Conservation (phyloP, 2,329 filamentous ascomycete genomes). For the Nectriaceae sp. region DNA sequence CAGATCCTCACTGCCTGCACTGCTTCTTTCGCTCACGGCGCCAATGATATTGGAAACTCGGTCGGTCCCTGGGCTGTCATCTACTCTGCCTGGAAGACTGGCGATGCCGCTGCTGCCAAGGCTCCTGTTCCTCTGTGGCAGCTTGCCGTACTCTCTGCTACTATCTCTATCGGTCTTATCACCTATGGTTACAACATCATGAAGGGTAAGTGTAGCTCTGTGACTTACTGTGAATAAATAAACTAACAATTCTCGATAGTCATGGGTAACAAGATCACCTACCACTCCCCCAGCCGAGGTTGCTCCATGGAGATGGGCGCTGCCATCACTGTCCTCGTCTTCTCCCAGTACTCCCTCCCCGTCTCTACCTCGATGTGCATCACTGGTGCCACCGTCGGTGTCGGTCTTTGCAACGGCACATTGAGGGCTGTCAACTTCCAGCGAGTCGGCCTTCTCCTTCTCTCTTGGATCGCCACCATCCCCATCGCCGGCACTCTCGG, state of each 20-base stretch:
- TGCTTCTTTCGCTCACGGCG: slow-evolving; percentile 74
- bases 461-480: slow-evolving; percentile 59
- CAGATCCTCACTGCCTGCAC: slow-evolving; percentile 70
- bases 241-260: slow-evolving; percentile 45
- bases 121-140: slow-evolving; percentile 74
- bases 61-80: slow-evolving; percentile 71
- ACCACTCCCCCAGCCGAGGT: slow-evolving; percentile 58
- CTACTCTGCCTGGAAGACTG: slow-evolving; percentile 67
- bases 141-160: slow-evolving; percentile 66
- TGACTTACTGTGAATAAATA: not conserved
- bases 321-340: slow-evolving; percentile 74
- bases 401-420: slow-evolving; percentile 75
- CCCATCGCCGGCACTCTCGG: slow-evolving; percentile 45
- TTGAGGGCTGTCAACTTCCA: slow-evolving; percentile 75
- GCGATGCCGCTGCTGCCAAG: slow-evolving; percentile 61
- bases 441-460: slow-evolving; percentile 65
- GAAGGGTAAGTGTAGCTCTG: slow-evolving; percentile 57
- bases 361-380: slow-evolving; percentile 82
- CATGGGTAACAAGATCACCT: slow-evolving; percentile 81
- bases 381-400: slow-evolving; percentile 76
- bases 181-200: slow-evolving; percentile 86
- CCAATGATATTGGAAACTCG: too few relatives aligned
- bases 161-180: slow-evolving; percentile 67
- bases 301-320: slow-evolving; percentile 81
- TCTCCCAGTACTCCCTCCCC: slow-evolving; percentile 73